Evolutionary conservation across 164 flowering plant genomes (phyloP).

Genomic region (Magnolia changhungtana): DNA sequence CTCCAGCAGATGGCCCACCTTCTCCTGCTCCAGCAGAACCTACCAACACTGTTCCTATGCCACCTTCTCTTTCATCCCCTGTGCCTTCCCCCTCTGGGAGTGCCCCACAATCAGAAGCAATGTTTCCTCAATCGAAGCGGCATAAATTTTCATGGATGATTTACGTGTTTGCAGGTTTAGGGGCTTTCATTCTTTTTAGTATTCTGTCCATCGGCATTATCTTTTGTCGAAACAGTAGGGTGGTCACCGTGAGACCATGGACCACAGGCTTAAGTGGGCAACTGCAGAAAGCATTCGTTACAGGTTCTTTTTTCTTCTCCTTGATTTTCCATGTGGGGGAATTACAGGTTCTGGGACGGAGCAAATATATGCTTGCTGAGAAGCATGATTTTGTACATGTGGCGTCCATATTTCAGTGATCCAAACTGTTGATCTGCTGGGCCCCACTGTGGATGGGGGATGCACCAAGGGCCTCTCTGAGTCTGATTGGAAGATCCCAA

Average conservation of each 20-base stretch:
- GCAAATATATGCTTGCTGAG: background rate
- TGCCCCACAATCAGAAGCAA: constrained; percentile 13
- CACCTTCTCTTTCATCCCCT: constrained; percentile 9
- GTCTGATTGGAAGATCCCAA: background rate
- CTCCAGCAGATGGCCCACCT: constrained; percentile 25
- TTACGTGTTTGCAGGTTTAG: constrained; percentile 23
- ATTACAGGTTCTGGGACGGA: background rate
- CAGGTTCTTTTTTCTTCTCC: constrained; percentile 42
- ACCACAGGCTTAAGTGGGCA: constrained; percentile 88
- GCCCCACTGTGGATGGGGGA: background rate
- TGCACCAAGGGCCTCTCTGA: background rate
- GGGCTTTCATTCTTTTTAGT: constrained; percentile 24
- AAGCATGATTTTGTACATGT: background rate
- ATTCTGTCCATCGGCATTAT: constrained; percentile 26
- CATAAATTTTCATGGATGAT: background rate
- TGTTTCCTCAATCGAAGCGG: background rate
- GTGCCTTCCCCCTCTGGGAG: constrained; percentile 25
- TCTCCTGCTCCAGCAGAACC: background rate
- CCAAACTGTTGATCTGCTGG: background rate
- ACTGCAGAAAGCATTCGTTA: constrained; percentile 79
- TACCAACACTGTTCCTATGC: constrained; percentile 1
- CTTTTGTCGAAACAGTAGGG: constrained; percentile 42
- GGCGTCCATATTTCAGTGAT: background rate
- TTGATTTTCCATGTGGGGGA: background rate
- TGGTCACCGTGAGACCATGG: constrained; percentile 71